These are phyloP conservation scores for Boechera retrofracta DNA, from an alignment of 345 rosid genomes.

Conservation along the genomic window DNA sequence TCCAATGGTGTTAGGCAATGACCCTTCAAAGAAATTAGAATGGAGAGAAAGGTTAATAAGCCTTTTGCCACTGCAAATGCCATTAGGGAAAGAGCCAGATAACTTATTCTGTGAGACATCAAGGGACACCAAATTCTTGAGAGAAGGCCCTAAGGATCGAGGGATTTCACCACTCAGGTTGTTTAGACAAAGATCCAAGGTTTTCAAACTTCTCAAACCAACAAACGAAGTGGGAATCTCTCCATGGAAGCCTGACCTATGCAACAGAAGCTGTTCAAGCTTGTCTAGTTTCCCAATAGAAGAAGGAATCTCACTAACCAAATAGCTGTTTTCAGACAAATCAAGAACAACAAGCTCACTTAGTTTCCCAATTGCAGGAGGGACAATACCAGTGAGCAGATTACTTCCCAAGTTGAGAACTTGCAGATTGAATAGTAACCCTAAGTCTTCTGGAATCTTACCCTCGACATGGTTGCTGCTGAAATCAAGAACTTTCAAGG, in stretches of 20 bases:
- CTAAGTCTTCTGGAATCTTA: slow-evolving; percentile 70
- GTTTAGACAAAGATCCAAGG: slow-evolving; percentile 76
- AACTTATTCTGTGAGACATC: slow-evolving; percentile 86
- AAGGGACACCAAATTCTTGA: slow-evolving; percentile 67
- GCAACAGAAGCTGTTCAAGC: slow-evolving; percentile 77
- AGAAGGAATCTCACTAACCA: slow-evolving; percentile 70
- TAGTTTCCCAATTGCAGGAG: slow-evolving; percentile 69
- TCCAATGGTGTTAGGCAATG: slow-evolving; percentile 61
- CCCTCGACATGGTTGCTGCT: slow-evolving; percentile 82
- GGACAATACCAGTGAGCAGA: slow-evolving; percentile 28
- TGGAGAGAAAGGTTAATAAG: slow-evolving; percentile 69
- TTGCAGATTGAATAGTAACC: slow-evolving; percentile 61
- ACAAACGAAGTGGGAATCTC: slow-evolving; percentile 69
- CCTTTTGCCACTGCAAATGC: slow-evolving; percentile 67
- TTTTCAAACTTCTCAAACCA: slow-evolving; percentile 60
- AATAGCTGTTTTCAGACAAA: slow-evolving; percentile 70
- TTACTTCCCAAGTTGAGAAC: slow-evolving; percentile 45
- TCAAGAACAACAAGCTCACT: slow-evolving; percentile 81
- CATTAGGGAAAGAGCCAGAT: slow-evolving; percentile 71
- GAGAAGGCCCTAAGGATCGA: slow-evolving; percentile 57
- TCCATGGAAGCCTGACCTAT: slow-evolving; percentile 81
- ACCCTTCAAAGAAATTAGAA: slow-evolving; percentile 71
- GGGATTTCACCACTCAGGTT: slow-evolving; percentile 76
- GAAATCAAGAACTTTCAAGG: slow-evolving; percentile 67
- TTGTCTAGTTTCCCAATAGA: slow-evolving; percentile 73